Evolutionary conservation across 495 filamentous ascomycete genomes (phyloP).

Genomic region (Lasiosphaeria miniovina): DNA sequence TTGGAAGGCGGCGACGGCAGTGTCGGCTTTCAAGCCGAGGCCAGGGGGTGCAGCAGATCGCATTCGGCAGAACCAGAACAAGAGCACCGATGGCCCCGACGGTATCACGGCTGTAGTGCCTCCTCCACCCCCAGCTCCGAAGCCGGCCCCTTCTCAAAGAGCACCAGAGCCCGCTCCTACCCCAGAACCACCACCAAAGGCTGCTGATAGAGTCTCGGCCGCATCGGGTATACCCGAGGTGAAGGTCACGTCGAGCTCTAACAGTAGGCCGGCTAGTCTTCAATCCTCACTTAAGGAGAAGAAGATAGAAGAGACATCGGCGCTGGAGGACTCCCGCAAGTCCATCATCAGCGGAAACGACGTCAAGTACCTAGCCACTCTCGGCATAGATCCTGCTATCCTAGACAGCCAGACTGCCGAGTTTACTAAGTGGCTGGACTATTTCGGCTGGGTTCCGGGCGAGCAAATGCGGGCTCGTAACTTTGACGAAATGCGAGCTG

Average conservation of each 20-base stretch:
- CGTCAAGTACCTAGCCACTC: conserved; percentile 69
- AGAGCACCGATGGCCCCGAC: conserved; percentile 65
- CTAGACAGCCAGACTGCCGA: conserved; percentile 63
- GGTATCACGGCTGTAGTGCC: conserved; percentile 86
- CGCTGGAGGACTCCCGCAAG: conserved; percentile 41
- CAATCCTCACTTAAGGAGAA: conserved; percentile 43
- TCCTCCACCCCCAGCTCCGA: conserved; percentile 51
- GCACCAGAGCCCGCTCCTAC: conserved; percentile 18
- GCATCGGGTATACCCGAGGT: conserved; percentile 46
- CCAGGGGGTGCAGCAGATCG: conserved; percentile 78
- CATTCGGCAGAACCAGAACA: conserved; percentile 53
- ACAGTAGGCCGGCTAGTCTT: conserved; percentile 30
- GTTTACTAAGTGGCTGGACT: conserved; percentile 73
- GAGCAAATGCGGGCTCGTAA: conserved; percentile 65
- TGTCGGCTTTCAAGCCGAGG: conserved; percentile 76
- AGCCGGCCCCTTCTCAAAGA: conserved; percentile 34
- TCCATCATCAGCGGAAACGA: conserved; percentile 71
- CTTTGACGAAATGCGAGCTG: conserved; percentile 77
- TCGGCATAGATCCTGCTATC: conserved; percentile 69
- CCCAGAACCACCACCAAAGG: conserved; percentile 27
- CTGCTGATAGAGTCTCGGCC: conserved; percentile 24
- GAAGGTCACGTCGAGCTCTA: conserved; percentile 45
- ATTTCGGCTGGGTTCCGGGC: conserved; percentile 84
- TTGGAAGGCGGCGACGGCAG: conserved; percentile 79
- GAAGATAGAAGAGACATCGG: conserved; percentile 35